phyloP scores from a whole-genome alignment of 306 rosid genomes.

The Gleditsia sinensis region DNA sequence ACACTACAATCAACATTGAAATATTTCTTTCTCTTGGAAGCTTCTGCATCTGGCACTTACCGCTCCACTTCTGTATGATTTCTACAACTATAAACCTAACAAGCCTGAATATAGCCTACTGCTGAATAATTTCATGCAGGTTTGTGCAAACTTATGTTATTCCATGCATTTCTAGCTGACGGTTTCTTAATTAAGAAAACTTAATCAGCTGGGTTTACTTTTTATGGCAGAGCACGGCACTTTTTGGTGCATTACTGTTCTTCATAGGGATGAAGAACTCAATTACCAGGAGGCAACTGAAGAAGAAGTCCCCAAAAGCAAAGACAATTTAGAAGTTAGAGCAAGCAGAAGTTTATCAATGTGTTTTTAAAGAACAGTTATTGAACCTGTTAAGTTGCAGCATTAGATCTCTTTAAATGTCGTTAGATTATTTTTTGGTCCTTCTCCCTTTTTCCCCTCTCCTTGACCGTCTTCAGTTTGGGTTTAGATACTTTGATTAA shows the following conservation, averaged over 20 bases:
- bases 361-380: slow-evolving; percentile 23
- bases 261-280: slow-evolving; percentile 82
- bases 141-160: slow-evolving; percentile 40
- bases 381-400: slow-evolving; percentile 33
- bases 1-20: slow-evolving; percentile 1
- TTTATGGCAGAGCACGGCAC: slow-evolving; percentile 60
- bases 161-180: not conserved
- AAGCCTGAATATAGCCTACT: slow-evolving; percentile 43
- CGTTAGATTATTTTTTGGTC: not conserved
- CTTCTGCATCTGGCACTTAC: slow-evolving; percentile 58
- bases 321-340: slow-evolving; percentile 51
- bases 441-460: not conserved
- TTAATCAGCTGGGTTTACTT: slow-evolving; percentile 17
- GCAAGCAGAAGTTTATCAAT: slow-evolving; percentile 29
- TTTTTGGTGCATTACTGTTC: slow-evolving; percentile 83
- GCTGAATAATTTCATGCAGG: slow-evolving; percentile 76
- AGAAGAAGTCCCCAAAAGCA: slow-evolving; percentile 78
- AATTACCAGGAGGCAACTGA: slow-evolving; percentile 58
- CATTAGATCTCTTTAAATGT: slow-evolving; percentile 16
- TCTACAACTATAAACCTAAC: slow-evolving; percentile 69
- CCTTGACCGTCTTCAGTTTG: slow-evolving; percentile 15
- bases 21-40: slow-evolving; percentile 39
- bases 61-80: slow-evolving; percentile 75
- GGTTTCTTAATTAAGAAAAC: not conserved
- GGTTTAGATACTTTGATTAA: slow-evolving; percentile 8